Percentiles rank a stretch among this genome's conserved stretches.
phyloP scores from a whole-genome alignment of 805 yeast genomes.

The Zygoascus ofunaensis region DNA sequence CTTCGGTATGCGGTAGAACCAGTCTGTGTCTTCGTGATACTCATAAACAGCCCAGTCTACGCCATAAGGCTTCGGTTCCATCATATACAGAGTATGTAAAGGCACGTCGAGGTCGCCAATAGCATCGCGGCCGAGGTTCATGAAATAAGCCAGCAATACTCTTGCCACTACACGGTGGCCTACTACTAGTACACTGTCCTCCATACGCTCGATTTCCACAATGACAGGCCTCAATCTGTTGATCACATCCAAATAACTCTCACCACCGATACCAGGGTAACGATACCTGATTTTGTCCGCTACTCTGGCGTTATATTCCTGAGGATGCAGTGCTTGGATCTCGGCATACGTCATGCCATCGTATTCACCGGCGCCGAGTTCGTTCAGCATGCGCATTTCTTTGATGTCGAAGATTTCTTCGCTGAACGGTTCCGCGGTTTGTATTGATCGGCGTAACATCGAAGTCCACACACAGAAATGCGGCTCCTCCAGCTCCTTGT shows the following conservation, averaged over 20 bases:
- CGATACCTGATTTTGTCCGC: constrained; percentile 74
- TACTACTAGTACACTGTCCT: constrained; percentile 72
- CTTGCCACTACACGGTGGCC: constrained; percentile 90
- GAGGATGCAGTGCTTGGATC: constrained; percentile 61
- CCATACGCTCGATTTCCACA: constrained; percentile 85
- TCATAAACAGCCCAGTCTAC: constrained; percentile 89
- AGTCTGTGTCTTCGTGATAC: constrained; percentile 66
- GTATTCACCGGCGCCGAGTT: constrained; percentile 83
- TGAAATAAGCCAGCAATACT: constrained; percentile 76
- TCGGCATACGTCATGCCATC: constrained; percentile 92
- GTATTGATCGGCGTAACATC: constrained; percentile 68
- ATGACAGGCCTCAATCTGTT: constrained; percentile 83
- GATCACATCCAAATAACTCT: constrained; percentile 87
- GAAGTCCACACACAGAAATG: constrained; percentile 89
- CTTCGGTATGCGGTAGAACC: constrained; percentile 57
- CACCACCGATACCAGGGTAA: constrained; percentile 97
- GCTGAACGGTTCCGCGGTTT: constrained; percentile 68
- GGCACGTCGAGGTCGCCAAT: constrained; percentile 92
- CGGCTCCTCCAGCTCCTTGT: constrained; percentile 48
- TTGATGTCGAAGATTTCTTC: constrained; percentile 68
- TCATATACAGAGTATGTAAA: constrained; percentile 76
- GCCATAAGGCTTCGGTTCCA: constrained; percentile 92
- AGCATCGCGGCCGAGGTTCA: constrained; percentile 66
- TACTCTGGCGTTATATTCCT: constrained; percentile 69
- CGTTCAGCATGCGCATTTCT: constrained; percentile 89